phyloP scores from a whole-genome alignment of 805 yeast genomes.

The Kuraishia capsulata region DNA sequence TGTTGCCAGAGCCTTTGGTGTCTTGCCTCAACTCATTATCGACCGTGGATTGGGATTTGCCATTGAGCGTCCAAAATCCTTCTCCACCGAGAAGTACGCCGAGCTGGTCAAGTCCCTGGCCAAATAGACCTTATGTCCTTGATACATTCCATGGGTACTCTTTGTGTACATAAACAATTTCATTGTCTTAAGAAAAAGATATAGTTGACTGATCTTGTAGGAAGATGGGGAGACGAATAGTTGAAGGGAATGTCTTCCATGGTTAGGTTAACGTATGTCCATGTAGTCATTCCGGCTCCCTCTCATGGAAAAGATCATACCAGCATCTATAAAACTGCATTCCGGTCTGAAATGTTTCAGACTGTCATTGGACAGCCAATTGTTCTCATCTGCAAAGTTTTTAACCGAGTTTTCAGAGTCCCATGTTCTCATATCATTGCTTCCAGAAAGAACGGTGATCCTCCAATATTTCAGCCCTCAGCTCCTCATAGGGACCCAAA shows the following conservation, averaged over 20 bases:
- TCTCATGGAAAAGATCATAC: too few relatives aligned
- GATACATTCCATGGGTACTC: not conserved
- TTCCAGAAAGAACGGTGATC: slow-evolving; percentile 18
- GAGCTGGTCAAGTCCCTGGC: slow-evolving; percentile 49
- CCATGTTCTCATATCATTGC: not conserved
- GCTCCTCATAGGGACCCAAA: slow-evolving; percentile 15
- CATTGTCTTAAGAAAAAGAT: not conserved
- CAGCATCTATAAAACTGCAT: too few relatives aligned
- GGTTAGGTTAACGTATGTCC: too few relatives aligned
- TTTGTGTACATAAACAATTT: not conserved
- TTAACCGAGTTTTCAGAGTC: too few relatives aligned
- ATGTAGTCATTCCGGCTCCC: too few relatives aligned
- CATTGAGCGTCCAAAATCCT: slow-evolving; percentile 85
- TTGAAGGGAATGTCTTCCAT: too few relatives aligned
- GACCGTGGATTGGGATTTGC: slow-evolving; percentile 79
- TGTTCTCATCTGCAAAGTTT: too few relatives aligned
- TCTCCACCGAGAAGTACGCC: slow-evolving; percentile 88
- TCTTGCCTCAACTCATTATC: slow-evolving; percentile 73
- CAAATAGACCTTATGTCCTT: slow-evolving; percentile 10
- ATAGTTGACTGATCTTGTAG: not conserved
- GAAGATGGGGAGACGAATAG: too few relatives aligned
- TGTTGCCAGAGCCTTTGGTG: slow-evolving; percentile 83
- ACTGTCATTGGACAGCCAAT: too few relatives aligned
- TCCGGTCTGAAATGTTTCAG: too few relatives aligned
- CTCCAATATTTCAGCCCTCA: slow-evolving; percentile 11